Conservation (phyloP, 1,284 basidiomycete species). For the Malassezia furfur region DNA sequence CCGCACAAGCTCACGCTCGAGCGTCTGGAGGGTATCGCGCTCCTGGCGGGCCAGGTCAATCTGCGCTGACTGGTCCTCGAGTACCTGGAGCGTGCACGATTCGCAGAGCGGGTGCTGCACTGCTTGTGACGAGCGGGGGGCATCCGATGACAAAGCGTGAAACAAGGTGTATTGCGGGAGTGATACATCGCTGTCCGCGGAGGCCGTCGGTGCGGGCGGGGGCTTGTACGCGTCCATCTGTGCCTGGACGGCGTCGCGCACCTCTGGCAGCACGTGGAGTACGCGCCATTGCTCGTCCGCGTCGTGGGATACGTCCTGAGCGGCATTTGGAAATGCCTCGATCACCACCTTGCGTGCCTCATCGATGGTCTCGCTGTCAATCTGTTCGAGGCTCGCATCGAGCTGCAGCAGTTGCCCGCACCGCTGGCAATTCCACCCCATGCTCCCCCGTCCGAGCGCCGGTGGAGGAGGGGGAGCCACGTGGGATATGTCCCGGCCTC, state of each 20-base stretch:
- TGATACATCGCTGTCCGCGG: no score
- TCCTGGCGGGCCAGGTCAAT: slow-evolving; percentile 70
- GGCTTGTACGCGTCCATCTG: slow-evolving; percentile 10
- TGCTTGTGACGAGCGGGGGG: neutral
- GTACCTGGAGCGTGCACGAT: slow-evolving; percentile 57
- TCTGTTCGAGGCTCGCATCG: neutral
- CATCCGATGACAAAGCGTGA: neutral
- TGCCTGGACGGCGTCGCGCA: no score
- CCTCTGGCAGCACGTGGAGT: no score
- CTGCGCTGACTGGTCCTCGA: neutral
- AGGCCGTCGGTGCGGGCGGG: no score
- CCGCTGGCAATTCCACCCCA: slow-evolving; percentile 35
- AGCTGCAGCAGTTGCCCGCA: slow-evolving; percentile 24
- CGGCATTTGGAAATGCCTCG: neutral
- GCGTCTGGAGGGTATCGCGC: slow-evolving; percentile 61
- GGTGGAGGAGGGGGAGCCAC: slow-evolving; percentile 6
- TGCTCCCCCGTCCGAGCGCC: slow-evolving; percentile 9
- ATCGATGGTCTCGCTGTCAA: neutral
- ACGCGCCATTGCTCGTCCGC: no score
- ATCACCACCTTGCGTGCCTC: neutral
- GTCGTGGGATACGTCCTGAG: no score
- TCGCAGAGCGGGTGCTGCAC: slow-evolving; percentile 90
- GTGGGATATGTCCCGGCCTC: slow-evolving; percentile 15
- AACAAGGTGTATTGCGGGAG: slow-evolving; percentile 5
- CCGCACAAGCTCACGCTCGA: slow-evolving; percentile 29